A percentile compares a stretch with the other conserved stretches of the same genome.
Evolutionary conservation across 148 eudicot genomes (phyloP).

Genomic region (Rhododendron henanense): DNA sequence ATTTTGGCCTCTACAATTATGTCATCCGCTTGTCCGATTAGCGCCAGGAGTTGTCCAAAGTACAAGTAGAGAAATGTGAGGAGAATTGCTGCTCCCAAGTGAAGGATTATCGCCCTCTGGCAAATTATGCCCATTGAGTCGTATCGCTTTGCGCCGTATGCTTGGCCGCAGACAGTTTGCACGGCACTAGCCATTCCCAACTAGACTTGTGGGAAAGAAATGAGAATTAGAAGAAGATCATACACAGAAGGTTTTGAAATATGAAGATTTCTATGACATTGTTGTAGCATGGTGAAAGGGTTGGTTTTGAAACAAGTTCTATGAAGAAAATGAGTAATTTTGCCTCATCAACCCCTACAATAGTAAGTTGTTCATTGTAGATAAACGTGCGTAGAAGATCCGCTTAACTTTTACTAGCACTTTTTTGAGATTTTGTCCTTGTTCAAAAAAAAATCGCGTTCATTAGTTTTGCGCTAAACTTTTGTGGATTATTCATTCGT

Average conservation of each 20-base stretch:
- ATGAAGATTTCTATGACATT: not conserved
- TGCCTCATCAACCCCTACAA: too few relatives aligned
- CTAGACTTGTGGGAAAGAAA: slow-evolving; percentile 15
- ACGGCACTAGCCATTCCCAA: slow-evolving; percentile 69
- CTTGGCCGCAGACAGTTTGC: slow-evolving; percentile 62
- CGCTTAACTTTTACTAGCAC: too few relatives aligned
- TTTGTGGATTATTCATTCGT: too few relatives aligned
- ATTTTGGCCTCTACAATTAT: slow-evolving; percentile 40
- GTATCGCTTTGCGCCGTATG: slow-evolving; percentile 48
- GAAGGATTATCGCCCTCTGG: slow-evolving; percentile 49
- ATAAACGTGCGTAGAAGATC: too few relatives aligned
- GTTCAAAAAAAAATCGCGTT: too few relatives aligned
- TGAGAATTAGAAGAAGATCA: not conserved
- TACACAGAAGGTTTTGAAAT: not conserved
- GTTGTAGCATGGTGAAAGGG: not conserved
- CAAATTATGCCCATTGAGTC: slow-evolving; percentile 48
- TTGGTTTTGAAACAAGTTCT: not conserved
- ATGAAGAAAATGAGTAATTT: not conserved
- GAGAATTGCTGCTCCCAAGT: slow-evolving; percentile 40
- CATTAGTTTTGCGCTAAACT: too few relatives aligned
- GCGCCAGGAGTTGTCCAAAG: slow-evolving; percentile 24
- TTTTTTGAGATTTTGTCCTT: too few relatives aligned
- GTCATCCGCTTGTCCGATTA: slow-evolving; percentile 42
- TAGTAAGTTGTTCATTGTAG: too few relatives aligned
- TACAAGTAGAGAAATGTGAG: slow-evolving; percentile 44